Evolutionary conservation across 495 filamentous ascomycete genomes (phyloP).

Genomic region (Daldinia bambusicola): DNA sequence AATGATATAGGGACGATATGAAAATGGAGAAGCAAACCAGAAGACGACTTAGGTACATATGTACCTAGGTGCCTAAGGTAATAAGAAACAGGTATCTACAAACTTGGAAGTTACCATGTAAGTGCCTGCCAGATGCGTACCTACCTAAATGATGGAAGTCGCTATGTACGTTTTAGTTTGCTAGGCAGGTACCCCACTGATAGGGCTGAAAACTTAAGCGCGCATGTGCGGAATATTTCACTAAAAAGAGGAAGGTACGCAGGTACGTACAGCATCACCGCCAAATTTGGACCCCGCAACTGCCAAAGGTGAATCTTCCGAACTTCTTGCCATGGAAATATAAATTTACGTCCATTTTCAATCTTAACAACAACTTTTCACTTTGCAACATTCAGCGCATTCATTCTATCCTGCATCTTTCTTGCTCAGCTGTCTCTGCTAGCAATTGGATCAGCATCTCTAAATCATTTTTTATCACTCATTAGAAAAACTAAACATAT

Average conservation of each 20-base stretch:
- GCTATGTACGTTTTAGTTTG: not conserved
- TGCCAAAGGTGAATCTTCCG: not conserved
- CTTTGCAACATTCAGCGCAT: not conserved
- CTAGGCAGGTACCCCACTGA: conserved; percentile 8
- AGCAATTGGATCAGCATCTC: not conserved
- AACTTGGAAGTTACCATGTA: no score
- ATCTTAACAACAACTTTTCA: not conserved
- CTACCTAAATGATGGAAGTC: no score
- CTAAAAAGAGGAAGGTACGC: conserved; percentile 4
- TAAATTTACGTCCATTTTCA: not conserved
- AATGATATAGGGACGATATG: no score
- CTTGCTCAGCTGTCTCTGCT: conserved; percentile 1
- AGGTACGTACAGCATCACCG: not conserved
- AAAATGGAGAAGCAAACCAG: no score
- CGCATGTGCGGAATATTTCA: not conserved
- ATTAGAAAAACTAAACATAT: not conserved
- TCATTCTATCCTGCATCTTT: not conserved
- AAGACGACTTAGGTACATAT: not conserved
- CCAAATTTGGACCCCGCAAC: conserved; percentile 24
- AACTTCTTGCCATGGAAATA: not conserved
- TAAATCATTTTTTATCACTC: conserved; percentile 11
- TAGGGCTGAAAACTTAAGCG: conserved; percentile 23
- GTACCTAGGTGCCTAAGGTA: not conserved
- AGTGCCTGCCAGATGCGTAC: no score
- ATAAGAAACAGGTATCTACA: no score